These are phyloP conservation scores for Neurospora sp. DNA, from an alignment of 495 filamentous ascomycete genomes.

Conservation along the genomic window DNA sequence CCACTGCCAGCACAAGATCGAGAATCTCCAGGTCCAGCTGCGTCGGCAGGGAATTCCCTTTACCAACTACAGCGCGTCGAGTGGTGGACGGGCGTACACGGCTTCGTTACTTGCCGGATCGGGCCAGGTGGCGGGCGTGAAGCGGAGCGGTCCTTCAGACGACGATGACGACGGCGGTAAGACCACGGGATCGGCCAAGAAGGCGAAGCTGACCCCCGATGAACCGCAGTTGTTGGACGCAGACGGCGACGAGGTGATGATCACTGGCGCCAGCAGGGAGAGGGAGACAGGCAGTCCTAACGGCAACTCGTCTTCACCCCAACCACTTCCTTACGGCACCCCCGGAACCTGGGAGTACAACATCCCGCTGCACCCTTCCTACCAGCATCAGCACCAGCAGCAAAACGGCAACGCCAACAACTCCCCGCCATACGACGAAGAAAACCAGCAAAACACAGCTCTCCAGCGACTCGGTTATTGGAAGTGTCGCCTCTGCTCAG, in stretches of 20 bases:
- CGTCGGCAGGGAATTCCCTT: slow-evolving; percentile 1
- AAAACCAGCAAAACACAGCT: slow-evolving; percentile 4
- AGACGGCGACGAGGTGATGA: neutral
- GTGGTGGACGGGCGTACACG: neutral
- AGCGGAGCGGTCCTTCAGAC: neutral
- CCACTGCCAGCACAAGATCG: slow-evolving; percentile 29
- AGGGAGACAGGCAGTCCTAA: neutral
- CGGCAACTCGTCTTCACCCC: neutral
- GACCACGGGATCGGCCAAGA: neutral
- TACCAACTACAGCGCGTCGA: neutral
- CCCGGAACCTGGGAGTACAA: neutral
- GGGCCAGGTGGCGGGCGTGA: neutral
- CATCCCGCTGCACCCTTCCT: neutral
- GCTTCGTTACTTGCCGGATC: neutral
- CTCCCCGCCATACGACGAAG: neutral
- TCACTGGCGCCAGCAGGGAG: neutral
- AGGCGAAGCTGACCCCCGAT: neutral
- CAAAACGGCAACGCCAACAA: neutral
- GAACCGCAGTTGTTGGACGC: neutral
- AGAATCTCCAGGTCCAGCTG: slow-evolving; percentile 18
- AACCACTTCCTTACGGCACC: neutral
- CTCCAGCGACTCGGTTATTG: slow-evolving; percentile 35
- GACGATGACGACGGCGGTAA: neutral
- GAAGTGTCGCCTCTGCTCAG: slow-evolving; percentile 34
- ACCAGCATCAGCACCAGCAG: neutral